Base-by-base conservation (phyloP, 495 filamentous ascomycete species). In the Corynascus novoguineensis region DNA sequence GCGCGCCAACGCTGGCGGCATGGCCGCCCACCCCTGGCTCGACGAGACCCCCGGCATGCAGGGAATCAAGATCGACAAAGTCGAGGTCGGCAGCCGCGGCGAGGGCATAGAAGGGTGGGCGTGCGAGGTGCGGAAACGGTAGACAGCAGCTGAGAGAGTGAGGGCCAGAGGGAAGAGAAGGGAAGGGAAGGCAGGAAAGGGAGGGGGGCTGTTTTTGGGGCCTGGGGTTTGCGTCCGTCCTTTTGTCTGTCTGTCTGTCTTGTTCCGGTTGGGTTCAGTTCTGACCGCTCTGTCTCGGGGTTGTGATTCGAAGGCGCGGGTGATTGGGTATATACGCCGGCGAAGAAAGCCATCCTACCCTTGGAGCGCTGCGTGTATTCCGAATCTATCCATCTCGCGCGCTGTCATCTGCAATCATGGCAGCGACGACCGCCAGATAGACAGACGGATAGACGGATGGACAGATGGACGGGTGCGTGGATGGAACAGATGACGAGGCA, bases 71-170 rank as follows among this genome's bases (percentile, higher is more conserved):
- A 73, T 97, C 42, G 77, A 81, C 49, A 81, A 82, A 5, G 75
- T 95, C 17, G 63, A 81, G 24, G 86, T 92, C 2, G 92, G 90
- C 3, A 91, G 84, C 58, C 83, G 82, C 38, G 93, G 95, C 5
- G 91, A 96, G 53, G 93, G 91, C 9, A 97, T 98, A 66, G 93
- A 97, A 42, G 93, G 93, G 12, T 98, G 93, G 93, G 86, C 92
- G 2, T 78, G 76, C 24, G 93, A 97, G 75, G 82, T 96, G 3
- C 92, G 92, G 79, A 90, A 90, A 75, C 81, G 87, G 72, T 90
- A 76, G 72, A 60, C 19, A 14, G 17, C 10, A 3, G 35, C n/a
- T n/a, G 42, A 31, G 14, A 6, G 22, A 37, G 31, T 5, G 17
- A 3, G 5, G 24, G 50, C 7, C 15, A 38, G 22, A 32, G 28